Conservation (phyloP, 2,329 filamentous ascomycete genomes). For the Colletotrichum karsti region DNA sequence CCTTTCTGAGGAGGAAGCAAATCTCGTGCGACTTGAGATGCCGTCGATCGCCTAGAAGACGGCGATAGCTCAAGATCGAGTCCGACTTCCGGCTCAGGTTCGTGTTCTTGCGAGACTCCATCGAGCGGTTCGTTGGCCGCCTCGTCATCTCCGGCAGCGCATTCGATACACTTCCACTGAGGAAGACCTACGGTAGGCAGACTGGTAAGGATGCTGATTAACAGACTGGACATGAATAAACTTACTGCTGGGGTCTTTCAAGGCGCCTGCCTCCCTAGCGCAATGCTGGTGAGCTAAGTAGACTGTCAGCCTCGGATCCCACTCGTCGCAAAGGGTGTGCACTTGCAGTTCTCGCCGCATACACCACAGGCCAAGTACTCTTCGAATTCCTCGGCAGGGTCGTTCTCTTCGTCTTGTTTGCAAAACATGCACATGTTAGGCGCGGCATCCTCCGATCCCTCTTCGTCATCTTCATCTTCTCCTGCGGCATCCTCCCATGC, state of each 20-base stretch:
- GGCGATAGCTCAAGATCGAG: constrained; percentile 37
- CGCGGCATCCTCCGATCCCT: constrained; percentile 62
- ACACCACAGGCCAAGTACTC: constrained; percentile 78
- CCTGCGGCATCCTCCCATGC: constrained; percentile 67
- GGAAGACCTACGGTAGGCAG: constrained; percentile 45
- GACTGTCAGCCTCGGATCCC: constrained; percentile 44
- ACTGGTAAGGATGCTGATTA: not conserved
- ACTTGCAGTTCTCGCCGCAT: constrained; percentile 86
- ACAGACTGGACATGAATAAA: constrained; percentile 14
- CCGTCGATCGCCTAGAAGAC: constrained; percentile 62
- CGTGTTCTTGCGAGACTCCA: not conserved
- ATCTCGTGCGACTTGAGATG: constrained; percentile 75
- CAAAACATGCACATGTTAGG: constrained; percentile 73
- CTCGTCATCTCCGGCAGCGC: constrained; percentile 31
- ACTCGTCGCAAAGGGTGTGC: not conserved
- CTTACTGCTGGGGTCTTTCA: constrained; percentile 57
- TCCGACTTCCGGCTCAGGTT: not conserved
- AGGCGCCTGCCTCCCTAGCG: constrained; percentile 75
- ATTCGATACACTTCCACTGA: constrained; percentile 62
- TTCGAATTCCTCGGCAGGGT: constrained; percentile 84
- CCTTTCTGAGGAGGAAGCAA: constrained; percentile 75
- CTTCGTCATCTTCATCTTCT: constrained; percentile 64
- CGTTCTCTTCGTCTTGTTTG: constrained; percentile 82
- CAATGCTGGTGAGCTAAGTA: constrained; percentile 88
- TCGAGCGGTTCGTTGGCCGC: not conserved